Base-by-base conservation (phyloP, 2,329 filamentous ascomycete genomes). In the Allantophomopsis lycopodina region DNA sequence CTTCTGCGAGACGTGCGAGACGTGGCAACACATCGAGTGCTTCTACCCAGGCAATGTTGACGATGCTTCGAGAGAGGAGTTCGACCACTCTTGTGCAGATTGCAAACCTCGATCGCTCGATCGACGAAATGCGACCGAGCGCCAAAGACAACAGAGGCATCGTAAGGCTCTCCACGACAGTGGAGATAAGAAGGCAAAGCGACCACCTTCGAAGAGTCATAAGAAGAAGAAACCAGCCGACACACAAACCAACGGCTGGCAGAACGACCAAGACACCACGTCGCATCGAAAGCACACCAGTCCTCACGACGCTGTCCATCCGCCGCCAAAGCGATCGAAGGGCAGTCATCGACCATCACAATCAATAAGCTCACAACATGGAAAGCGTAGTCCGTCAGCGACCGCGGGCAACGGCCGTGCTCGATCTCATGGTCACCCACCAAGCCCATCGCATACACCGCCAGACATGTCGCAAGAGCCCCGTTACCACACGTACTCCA, bases 21-120 rank as follows among this genome's bases (percentile, higher is more conserved):
- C 87, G 37, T 98, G 91, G 91, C 91, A 98, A 63, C 91, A 98
- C 62, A 94, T 94, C 53, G 80, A 87, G 57, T 98, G 91, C 63
- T 96, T 94, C 63, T 96, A 96, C 58, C 75, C 75, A 16, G 60
- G 74, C 47, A 83, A 85, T 51, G 73, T 76, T 56, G 72, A 78
- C 59, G 69, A 83, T 68, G 71, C 83, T 63, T 62, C 88, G 59
- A 61, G 80, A 66, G 69, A 75, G 43, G 71, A 76, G 51, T 83
- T 80, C 53, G 69, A 83, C 41, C 89, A 98, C 64, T 85, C 80
- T 41, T 98, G 91, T 64, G 76, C 78, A 52, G 86, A 94, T 51
- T 98, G 91, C 65, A 76, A 82, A 44, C 87, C 88, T 14, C 73
- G 87, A 46, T 62, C 65, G 14, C 62, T 95, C 51, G 83, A 96